These are phyloP conservation scores for Globisporangium recalcitrans DNA, from an alignment of 352 stramenopile species.

Conservation along the genomic window DNA sequence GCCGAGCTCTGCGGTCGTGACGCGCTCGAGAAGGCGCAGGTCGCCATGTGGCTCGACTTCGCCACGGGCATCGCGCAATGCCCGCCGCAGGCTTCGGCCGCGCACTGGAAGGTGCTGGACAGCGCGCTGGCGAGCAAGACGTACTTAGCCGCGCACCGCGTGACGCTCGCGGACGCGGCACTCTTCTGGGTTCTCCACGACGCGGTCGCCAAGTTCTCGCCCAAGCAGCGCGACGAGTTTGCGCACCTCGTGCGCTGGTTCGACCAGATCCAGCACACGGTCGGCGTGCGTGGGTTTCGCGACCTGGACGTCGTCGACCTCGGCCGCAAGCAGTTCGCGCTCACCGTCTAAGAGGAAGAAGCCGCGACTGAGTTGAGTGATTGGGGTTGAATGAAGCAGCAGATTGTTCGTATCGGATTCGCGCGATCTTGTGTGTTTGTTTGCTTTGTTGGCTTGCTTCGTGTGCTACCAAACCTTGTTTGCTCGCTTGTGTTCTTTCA, in stretches of 20 bases:
- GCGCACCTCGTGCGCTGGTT: conserved; percentile 77
- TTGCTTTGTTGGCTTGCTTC: background rate
- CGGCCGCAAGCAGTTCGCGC: conserved; percentile 38
- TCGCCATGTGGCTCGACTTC: conserved; percentile 78
- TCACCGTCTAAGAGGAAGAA: conserved; percentile 51
- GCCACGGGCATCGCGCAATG: conserved; percentile 43
- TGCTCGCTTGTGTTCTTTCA: background rate
- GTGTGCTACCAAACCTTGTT: background rate
- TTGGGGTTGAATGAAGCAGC: background rate
- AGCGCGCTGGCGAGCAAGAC: conserved; percentile 45
- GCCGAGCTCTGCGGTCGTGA: conserved; percentile 52
- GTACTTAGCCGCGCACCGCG: conserved; percentile 62
- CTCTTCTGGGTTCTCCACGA: conserved; percentile 64
- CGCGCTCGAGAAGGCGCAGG: conserved; percentile 62
- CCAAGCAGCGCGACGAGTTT: conserved; percentile 40
- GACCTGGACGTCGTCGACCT: conserved; percentile 62
- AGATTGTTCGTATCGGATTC: background rate
- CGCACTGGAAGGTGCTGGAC: conserved; percentile 69
- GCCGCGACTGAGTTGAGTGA: background rate
- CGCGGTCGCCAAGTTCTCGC: conserved; percentile 32
- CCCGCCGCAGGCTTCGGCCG: conserved; percentile 24
- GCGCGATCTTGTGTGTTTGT: background rate
- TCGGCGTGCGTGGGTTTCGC: conserved; percentile 76
- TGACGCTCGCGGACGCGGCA: conserved; percentile 73
- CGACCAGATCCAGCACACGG: conserved; percentile 83